Evolutionary conservation across 2,329 filamentous ascomycete genomes (phyloP), one percentile per base, ranked within the genome.

Genomic region (Colletotrichum endophyticum): DNA sequence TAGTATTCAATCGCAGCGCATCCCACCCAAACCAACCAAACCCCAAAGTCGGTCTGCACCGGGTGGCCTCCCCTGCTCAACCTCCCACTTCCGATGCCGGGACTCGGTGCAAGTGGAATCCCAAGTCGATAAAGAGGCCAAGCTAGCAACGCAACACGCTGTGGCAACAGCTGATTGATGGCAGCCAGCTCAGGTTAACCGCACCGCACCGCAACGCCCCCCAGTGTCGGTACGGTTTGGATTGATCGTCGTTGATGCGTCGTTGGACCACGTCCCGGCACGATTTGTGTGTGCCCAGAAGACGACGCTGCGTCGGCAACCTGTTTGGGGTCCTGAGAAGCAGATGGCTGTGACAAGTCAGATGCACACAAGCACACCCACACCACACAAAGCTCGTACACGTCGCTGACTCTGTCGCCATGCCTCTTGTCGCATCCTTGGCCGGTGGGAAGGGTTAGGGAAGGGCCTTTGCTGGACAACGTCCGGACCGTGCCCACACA

Each of bases 161-260:
- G 75, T 75, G 75, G 75, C 75, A 77, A 63, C 32, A 30, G 66
- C 66, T 77, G 75, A 62, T 77, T 77, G 75, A 75, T 63, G 66
- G 28, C 39, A 49, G 39, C 59, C 49, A 70, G 64, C 63, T 62
- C 30, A 25, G 13, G 56, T 62, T 57, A 71, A 56, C 30, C 56
- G 66, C 36, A 63, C 9, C 30, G 30, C 61, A 44, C 25, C 56
- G 66, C 25, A 63, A 5, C 61, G 30, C 61, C 32, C 32, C 44
- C 39, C 57, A 27, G 25, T 53, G 27, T n/a, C 61, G 15, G 19
- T 30, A 16, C 57, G n/a, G 44, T 53, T 53, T 22, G 44, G 64
- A 76, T 72, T 75, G 75, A 71, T 75, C 61, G 72, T 32, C 61
- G 34, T 39, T 25, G 49, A 75, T 75, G 61, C 59, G 44, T 74